phyloP scores from a whole-genome alignment of 1,139 yeast species.

The Trichomonascaceae sp. region DNA sequence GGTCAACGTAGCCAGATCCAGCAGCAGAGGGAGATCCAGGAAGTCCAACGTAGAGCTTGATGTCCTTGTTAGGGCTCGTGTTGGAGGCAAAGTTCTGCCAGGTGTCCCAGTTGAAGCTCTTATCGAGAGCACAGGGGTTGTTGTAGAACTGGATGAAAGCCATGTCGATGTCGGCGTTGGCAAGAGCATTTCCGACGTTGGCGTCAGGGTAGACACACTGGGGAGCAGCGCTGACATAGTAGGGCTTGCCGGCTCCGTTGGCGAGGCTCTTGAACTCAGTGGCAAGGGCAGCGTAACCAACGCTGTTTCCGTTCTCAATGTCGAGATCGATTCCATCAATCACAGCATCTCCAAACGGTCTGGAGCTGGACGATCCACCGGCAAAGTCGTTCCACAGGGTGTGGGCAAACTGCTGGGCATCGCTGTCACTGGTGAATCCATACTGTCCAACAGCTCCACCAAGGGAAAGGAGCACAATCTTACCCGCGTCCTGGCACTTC shows the following conservation, averaged over 20 bases:
- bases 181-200: constrained; percentile 56
- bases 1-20: constrained; percentile 40
- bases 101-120: constrained; percentile 66
- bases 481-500: constrained; percentile 74
- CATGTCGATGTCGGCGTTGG: constrained; percentile 57
- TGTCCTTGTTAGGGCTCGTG: constrained; percentile 45
- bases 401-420: constrained; percentile 57
- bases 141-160: constrained; percentile 90
- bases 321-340: constrained; percentile 68
- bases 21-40: constrained; percentile 65
- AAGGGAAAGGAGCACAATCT: constrained; percentile 62
- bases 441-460: constrained; percentile 83
- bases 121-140: constrained; percentile 50
- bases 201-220: constrained; percentile 93
- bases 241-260: constrained; percentile 30
- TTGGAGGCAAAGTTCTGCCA: constrained; percentile 61
- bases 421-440: constrained; percentile 51
- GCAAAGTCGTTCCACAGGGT: constrained; percentile 81
- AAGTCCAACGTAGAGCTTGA: constrained; percentile 54
- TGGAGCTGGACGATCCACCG: constrained; percentile 43
- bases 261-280: constrained; percentile 44
- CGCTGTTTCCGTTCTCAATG: constrained; percentile 41
- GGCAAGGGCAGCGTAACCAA: constrained; percentile 43
- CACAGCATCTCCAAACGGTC: constrained; percentile 68
- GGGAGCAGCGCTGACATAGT: constrained; percentile 87